These are phyloP conservation scores for Furcasterigmium furcatum DNA, from an alignment of 2,329 filamentous ascomycete genomes.

Conservation along the genomic window DNA sequence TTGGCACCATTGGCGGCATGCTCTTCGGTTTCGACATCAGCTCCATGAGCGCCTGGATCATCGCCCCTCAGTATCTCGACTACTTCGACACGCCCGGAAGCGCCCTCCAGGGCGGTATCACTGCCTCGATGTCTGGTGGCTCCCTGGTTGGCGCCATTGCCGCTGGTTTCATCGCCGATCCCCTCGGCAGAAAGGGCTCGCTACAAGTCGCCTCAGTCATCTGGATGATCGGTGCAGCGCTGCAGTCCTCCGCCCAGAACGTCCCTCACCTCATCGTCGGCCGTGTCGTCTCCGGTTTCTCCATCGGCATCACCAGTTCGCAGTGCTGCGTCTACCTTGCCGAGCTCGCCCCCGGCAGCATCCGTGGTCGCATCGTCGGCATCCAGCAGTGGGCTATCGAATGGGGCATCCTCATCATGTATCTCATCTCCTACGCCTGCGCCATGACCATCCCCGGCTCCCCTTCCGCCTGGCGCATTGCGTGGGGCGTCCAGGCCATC, in stretches of 20 bases:
- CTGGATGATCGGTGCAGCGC: conserved; percentile 56
- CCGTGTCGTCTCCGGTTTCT: conserved; percentile 60
- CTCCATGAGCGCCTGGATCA: conserved; percentile 56
- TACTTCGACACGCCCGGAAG: conserved; percentile 47
- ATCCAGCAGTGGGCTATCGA: conserved; percentile 75
- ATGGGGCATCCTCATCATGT: conserved; percentile 65
- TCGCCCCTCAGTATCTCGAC: conserved; percentile 44
- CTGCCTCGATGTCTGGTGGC: conserved; percentile 47
- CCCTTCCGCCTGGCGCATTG: conserved; percentile 58
- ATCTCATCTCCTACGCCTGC: conserved; percentile 64
- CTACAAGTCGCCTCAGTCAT: conserved; percentile 41
- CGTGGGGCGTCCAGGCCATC: conserved; percentile 4
- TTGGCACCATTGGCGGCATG: conserved; percentile 38
- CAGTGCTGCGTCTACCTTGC: conserved; percentile 68
- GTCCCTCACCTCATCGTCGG: conserved; percentile 51
- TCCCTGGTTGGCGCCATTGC: conserved; percentile 46
- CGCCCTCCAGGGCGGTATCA: conserved; percentile 48
- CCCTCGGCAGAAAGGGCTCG: conserved; percentile 39
- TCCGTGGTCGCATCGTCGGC: conserved; percentile 64
- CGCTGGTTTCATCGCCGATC: conserved; percentile 47
- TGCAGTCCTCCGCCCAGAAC: conserved; percentile 57
- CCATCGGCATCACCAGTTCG: conserved; percentile 64
- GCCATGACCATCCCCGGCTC: conserved; percentile 52
- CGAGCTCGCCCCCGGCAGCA: conserved; percentile 56
- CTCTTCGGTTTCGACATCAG: conserved; percentile 55